Evolutionary conservation across 345 rosid genomes (phyloP), one percentile per base, ranked within the genome.

Genomic region (Populus tremula): DNA sequence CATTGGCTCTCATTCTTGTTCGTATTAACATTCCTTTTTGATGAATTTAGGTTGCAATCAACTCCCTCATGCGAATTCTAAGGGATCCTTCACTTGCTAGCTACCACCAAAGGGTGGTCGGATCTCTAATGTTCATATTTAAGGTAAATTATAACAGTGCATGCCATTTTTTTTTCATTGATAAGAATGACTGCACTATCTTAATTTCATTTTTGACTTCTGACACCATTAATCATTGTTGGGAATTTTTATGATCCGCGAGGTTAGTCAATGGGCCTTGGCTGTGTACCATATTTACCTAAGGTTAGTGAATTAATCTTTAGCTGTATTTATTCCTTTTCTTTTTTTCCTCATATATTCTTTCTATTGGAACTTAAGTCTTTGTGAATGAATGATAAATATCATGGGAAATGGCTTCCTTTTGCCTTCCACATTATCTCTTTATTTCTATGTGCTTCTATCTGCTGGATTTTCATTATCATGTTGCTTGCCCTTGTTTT

Each of bases 241-340:
- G 13, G 77, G 47, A 13, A 33, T 20, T 70, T 83, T 76, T 77
- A 59, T 82, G 74, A 27, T 76, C 21, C 87, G 88, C 81, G 90
- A 90, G 94, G 90, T 86, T 85, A 96, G 99, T 93, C 98, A 29
- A 93, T 92, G 99, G 94, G 91, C 83, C 97, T 96, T 82, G 98
- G 89, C 45, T 93, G 98, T 80, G 99, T 96, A 75, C 97, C 99
- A 35, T 96, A 93, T 85, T 83, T 96, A 81, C 99, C 97, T 6
- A 94, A 96, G 97, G 98, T 92, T 81, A 80, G 90, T 92, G 54
- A 69, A 29, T 29, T 47, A 66, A 31, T 64, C 82, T 72, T 78
- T 59, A 54, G 38, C 76, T 75, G 74, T 64, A 33, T 16, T 78
- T 74, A 20, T 62, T 25, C n/a, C 36, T 39, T 17, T 49, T 56